Conservation (phyloP, 2,329 filamentous ascomycete species). For the Xylariaceae sp. region DNA sequence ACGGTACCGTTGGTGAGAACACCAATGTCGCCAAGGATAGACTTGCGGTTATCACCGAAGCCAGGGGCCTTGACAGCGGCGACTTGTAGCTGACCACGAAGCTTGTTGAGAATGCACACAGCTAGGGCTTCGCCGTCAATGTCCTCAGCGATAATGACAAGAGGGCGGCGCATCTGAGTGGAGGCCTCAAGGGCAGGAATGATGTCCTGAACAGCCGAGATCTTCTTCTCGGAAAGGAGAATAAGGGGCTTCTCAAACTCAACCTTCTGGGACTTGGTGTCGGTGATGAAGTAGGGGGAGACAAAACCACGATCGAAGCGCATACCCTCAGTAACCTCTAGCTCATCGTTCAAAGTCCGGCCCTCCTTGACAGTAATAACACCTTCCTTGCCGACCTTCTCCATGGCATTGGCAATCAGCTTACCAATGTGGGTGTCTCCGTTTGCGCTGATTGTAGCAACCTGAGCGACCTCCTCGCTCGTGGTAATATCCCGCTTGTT, state of each 20-base stretch:
- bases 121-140: conserved; percentile 98
- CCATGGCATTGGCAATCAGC: conserved; percentile 97
- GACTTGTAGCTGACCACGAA: conserved; percentile 97
- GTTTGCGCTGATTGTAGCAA: conserved; percentile 97
- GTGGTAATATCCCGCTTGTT: conserved; percentile 99
- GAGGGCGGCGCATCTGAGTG: conserved; percentile 87
- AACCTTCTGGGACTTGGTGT: conserved; percentile 96
- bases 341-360: conserved; percentile 95
- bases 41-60: conserved; percentile 99
- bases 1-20: conserved; percentile 95
- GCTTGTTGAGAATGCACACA: conserved; percentile 99
- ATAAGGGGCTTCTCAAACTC: conserved; percentile 99
- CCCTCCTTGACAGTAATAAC: conserved; percentile 99
- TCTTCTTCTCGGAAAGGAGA: conserved; percentile 99
- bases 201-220: conserved; percentile 97
- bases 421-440: conserved; percentile 92
- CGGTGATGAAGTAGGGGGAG: conserved; percentile 99
- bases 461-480: conserved; percentile 93
- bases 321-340: conserved; percentile 99
- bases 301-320: conserved; percentile 98
- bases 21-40: conserved; percentile 92
- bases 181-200: conserved; percentile 96
- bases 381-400: conserved; percentile 99
- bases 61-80: conserved; percentile 97
- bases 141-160: conserved; percentile 98